Evolutionary conservation across 495 filamentous ascomycete genomes (phyloP).

Genomic region (Astrothelium macrocarpum): DNA sequence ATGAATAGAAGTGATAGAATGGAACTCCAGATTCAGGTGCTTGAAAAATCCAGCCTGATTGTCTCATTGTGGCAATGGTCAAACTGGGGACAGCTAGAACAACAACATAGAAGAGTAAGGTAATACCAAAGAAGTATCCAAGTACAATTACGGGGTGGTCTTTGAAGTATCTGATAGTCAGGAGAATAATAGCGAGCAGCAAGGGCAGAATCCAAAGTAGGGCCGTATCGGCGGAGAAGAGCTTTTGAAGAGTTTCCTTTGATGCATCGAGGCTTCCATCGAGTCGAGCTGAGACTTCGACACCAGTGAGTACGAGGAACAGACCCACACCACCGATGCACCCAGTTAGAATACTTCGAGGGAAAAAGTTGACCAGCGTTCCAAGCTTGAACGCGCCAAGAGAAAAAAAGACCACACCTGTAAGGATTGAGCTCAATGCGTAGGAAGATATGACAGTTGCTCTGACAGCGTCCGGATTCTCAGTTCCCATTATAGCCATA

Average conservation of each 20-base stretch:
- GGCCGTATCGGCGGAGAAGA: constrained; percentile 62
- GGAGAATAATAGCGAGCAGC: constrained; percentile 62
- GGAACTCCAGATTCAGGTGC: constrained; percentile 73
- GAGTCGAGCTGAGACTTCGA: constrained; percentile 89
- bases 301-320: constrained; percentile 81
- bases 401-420: constrained; percentile 79
- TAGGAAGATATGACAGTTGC: constrained; percentile 89
- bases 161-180: constrained; percentile 60
- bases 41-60: constrained; percentile 81
- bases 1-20: constrained; percentile 93
- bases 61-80: constrained; percentile 51
- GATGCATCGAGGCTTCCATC: constrained; percentile 75
- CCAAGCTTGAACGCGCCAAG: constrained; percentile 81
- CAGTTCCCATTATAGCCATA: constrained; percentile 62
- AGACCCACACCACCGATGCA: constrained; percentile 98
- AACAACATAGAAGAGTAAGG: constrained; percentile 71
- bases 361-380: constrained; percentile 90
- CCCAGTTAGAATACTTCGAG: constrained; percentile 88
- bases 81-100: constrained; percentile 56
- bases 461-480: constrained; percentile 73
- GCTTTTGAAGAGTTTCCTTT: constrained; percentile 58
- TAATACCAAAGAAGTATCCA: constrained; percentile 74
- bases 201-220: constrained; percentile 78
- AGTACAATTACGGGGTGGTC: constrained; percentile 76
- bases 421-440: constrained; percentile 82